Conservation (phyloP, 805 yeast genomes). For the Hanseniaspora lachancei region DNA sequence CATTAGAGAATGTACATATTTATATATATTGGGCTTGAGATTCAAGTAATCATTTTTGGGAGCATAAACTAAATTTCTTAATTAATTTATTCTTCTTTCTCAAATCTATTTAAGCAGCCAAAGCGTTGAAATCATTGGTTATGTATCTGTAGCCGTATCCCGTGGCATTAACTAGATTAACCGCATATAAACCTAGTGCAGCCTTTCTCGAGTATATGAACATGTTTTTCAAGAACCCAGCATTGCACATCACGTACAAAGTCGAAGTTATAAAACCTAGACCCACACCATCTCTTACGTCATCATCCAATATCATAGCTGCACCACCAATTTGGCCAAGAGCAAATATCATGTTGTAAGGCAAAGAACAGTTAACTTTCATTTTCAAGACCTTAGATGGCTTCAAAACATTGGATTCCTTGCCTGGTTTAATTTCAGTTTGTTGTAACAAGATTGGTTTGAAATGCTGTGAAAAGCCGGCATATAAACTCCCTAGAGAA, state of each 20-base stretch:
- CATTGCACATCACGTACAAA: constrained; percentile 59
- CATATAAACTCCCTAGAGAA: neutral
- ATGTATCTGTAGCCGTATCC: constrained; percentile 62
- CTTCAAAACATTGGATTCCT: neutral
- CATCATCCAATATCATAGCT: constrained; percentile 66
- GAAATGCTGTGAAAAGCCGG: constrained; percentile 4
- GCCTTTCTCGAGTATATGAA: constrained; percentile 44
- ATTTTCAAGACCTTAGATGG: constrained; percentile 8
- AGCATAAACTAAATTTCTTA: too few species aligned
- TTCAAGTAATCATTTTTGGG: neutral
- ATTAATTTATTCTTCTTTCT: too few species aligned
- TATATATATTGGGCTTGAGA: too few species aligned
- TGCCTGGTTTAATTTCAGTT: constrained; percentile 2
- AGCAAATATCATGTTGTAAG: constrained; percentile 44
- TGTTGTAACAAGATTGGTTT: constrained; percentile 3
- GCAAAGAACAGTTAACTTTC: constrained; percentile 5
- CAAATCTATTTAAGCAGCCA: neutral
- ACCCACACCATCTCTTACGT: constrained; percentile 66
- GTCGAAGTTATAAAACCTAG: constrained; percentile 71
- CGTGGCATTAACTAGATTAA: constrained; percentile 49
- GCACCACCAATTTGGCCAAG: constrained; percentile 53
- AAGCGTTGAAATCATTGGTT: constrained; percentile 27
- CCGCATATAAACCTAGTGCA: constrained; percentile 46
- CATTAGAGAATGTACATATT: too few species aligned
- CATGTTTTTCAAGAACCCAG: constrained; percentile 41